These are phyloP conservation scores for Nicotiana tomentosiformis DNA, from an alignment of 257 asterid genomes.

Conservation along the genomic window DNA sequence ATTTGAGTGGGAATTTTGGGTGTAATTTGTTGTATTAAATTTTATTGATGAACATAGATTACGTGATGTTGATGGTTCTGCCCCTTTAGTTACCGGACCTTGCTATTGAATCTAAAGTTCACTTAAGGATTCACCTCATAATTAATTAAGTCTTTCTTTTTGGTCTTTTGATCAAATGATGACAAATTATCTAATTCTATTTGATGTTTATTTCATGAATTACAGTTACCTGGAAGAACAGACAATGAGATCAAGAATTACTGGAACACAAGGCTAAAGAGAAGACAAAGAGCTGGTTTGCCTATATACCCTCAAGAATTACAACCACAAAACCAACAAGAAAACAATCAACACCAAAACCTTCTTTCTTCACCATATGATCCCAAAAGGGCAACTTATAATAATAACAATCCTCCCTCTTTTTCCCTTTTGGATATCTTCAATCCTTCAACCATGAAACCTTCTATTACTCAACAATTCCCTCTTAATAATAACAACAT, in stretches of 20 bases:
- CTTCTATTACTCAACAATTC: background rate
- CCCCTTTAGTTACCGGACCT: background rate
- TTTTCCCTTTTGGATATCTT: conserved; percentile 18
- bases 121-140: background rate
- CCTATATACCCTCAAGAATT: conserved; percentile 51
- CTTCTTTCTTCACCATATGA: conserved; percentile 18
- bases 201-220: background rate
- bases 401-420: background rate
- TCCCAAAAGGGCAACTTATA: background rate
- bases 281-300: conserved; percentile 57
- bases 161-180: background rate
- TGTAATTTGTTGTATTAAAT: background rate
- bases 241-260: conserved; percentile 69
- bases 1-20: background rate
- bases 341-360: conserved; percentile 6
- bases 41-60: background rate
- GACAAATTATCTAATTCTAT: background rate
- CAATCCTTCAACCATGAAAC: conserved; percentile 4
- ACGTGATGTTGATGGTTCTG: background rate
- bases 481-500: conserved; percentile 17
- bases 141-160: background rate
- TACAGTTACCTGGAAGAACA: conserved; percentile 67
- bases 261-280: conserved; percentile 71
- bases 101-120: background rate
- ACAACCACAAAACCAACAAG: conserved; percentile 3